A percentile compares a stretch with the other conserved stretches of the same genome.
phyloP scores from a whole-genome alignment of 2,329 filamentous ascomycete species.

The Beauveria pseudobassiana region DNA sequence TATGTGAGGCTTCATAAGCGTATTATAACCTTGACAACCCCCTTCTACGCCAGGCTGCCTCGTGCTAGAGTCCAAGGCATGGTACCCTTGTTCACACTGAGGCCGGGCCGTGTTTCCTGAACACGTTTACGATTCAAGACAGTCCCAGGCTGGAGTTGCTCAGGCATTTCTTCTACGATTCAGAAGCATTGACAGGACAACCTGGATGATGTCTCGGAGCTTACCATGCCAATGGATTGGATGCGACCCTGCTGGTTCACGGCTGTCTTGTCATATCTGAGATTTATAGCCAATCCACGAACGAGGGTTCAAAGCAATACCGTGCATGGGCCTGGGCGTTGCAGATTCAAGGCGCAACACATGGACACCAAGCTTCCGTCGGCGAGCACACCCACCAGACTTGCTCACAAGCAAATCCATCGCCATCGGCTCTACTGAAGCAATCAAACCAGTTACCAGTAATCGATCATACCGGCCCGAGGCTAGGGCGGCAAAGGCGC shows the following conservation, averaged over 20 bases:
- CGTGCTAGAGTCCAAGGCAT: background rate
- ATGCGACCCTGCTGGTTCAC: background rate
- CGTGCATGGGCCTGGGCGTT: background rate
- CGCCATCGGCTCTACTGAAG: background rate
- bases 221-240: background rate
- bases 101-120: background rate
- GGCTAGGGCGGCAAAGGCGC: constrained; percentile 8
- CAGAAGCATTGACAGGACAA: background rate
- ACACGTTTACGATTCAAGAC: background rate
- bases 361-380: background rate
- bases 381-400: background rate
- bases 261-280: background rate
- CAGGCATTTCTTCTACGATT: background rate
- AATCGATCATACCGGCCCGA: constrained; percentile 10
- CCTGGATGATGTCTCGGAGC: background rate
- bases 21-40: background rate
- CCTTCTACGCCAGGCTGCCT: background rate
- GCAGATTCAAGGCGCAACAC: background rate
- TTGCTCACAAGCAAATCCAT: background rate
- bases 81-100: background rate
- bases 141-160: background rate
- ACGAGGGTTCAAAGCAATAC: background rate
- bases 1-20: background rate
- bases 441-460: background rate
- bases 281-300: background rate